A percentile compares a stretch with the other conserved stretches of the same genome.
phyloP scores from a whole-genome alignment of 2,329 filamentous ascomycete genomes.

The Claviceps capensis region DNA sequence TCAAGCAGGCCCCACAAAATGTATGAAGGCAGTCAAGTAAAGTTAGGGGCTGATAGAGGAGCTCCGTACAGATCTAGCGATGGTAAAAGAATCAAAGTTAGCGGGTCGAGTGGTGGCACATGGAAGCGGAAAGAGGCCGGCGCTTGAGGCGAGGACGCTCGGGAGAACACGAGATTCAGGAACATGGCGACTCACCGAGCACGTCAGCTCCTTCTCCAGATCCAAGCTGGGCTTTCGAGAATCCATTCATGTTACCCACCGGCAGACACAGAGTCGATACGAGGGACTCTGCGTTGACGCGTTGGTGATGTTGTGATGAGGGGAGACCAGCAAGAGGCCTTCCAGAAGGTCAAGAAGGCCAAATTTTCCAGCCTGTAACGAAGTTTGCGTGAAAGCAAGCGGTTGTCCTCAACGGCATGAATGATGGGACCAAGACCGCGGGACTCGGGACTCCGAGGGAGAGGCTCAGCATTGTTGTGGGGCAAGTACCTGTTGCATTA shows the following conservation, averaged over 20 bases:
- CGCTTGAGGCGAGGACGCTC: conserved; percentile 13
- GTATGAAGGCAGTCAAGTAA: conserved; percentile 90
- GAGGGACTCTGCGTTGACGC: background rate
- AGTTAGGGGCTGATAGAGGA: conserved; percentile 81
- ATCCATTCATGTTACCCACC: conserved; percentile 30
- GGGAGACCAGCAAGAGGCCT: background rate
- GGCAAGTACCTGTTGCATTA: background rate
- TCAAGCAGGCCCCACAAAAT: conserved; percentile 88
- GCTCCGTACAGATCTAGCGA: conserved; percentile 82
- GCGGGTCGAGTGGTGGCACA: background rate
- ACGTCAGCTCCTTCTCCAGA: conserved; percentile 86
- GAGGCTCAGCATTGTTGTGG: too few relatives aligned
- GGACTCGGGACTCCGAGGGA: too few relatives aligned
- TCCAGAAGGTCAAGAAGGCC: background rate
- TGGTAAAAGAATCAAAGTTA: background rate
- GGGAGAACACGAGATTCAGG: background rate
- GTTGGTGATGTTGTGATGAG: background rate
- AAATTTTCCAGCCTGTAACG: background rate
- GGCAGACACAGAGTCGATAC: background rate
- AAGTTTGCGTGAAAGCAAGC: background rate
- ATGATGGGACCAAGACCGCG: background rate
- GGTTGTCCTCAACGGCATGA: background rate
- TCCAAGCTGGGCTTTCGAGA: conserved; percentile 43
- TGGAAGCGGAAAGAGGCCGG: background rate
- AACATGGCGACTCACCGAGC: conserved; percentile 54